Evolutionary conservation across 305 asterid species (phyloP), one percentile per base, ranked within the genome.

Genomic region (Fraxinus xanthoxyloides): DNA sequence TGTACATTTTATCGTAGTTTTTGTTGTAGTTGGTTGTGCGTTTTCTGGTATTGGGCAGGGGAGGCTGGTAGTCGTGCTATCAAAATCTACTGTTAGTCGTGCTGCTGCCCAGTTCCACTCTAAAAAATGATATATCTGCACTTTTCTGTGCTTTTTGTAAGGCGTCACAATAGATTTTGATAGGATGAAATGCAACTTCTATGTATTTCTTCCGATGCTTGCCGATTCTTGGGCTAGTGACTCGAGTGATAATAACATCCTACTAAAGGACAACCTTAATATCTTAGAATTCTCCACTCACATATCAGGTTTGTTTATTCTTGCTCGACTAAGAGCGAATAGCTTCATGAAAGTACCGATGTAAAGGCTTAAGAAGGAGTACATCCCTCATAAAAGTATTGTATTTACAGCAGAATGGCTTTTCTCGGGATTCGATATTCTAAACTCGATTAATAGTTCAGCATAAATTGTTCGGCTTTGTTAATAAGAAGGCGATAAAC

Each of bases 51-150:
- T 79, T 81, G 2, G 92, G 92, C 19, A 89, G 35, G 2, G 89
- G 92, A 24, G 90, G 90, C 34, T 84, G 86, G 80, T n/a, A n/a
- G n/a, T n/a, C n/a, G n/a, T n/a, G n/a, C n/a, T n/a, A n/a, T n/a
- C n/a, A n/a, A n/a, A n/a, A n/a, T n/a, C n/a, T n/a, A n/a, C 86
- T 86, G 83, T 90, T 87, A 10, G 92, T 82, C 21, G 87, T 82
- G 32, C 88, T 89, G 82, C 94, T 89, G 74, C 93, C 87, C 8
- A 90, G 84, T 70, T 87, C 88, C 51, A 85, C 85, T 74, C 88
- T 86, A 67, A 86, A 86, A 19, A 81, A 61, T 21, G 90, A 86
- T 74, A 83, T 34, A 70, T 87, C 92, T 61, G 77, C 87, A 38
- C 85, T 89, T 79, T 86, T 85, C 74, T 63, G 85, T 77, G 67